Percentiles rank a stretch among this genome's conserved stretches.
Conservation (phyloP, 371 early-diverging fungal species). For the Lichtheimia corymbifera region DNA sequence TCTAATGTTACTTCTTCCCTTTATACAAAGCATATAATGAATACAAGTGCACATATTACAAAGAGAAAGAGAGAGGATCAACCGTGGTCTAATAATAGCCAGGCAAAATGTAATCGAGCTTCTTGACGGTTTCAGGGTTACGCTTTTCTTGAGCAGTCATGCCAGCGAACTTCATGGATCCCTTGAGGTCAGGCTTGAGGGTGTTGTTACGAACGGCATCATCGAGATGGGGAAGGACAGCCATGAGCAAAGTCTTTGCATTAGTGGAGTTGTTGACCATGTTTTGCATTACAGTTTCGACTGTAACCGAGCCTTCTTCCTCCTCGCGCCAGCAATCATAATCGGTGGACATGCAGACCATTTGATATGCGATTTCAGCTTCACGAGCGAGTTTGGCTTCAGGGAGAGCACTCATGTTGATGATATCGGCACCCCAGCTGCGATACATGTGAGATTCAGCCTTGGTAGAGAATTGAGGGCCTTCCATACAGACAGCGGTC, state of each 20-base stretch:
- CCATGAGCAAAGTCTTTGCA: slow-evolving; percentile 78
- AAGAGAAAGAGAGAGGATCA: too few species aligned
- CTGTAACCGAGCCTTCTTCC: slow-evolving; percentile 86
- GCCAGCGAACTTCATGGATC: slow-evolving; percentile 73
- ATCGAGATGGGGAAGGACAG: slow-evolving; percentile 80
- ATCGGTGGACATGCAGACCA: slow-evolving; percentile 99
- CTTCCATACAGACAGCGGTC: slow-evolving; percentile 96
- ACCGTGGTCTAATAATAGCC: slow-evolving; percentile 65
- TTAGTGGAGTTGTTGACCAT: slow-evolving; percentile 84
- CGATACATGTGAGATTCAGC: slow-evolving; percentile 97
- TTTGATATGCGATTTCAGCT: slow-evolving; percentile 96
- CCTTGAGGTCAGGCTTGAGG: slow-evolving; percentile 60
- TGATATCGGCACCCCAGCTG: slow-evolving; percentile 88
- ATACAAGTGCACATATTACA: neutral
- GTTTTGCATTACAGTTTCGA: slow-evolving; percentile 90
- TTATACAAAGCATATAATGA: slow-evolving; percentile 7
- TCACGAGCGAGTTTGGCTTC: slow-evolving; percentile 97
- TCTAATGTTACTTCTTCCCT: too few species aligned
- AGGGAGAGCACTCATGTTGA: slow-evolving; percentile 97
- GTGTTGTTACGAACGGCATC: slow-evolving; percentile 53
- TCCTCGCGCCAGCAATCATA: slow-evolving; percentile 96
- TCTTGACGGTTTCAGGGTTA: slow-evolving; percentile 67
- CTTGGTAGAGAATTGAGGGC: slow-evolving; percentile 95
- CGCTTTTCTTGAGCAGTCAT: slow-evolving; percentile 78
- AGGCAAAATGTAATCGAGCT: slow-evolving; percentile 83